Conservation (phyloP, 164 flowering plant genomes). For the Vitis riparia region DNA sequence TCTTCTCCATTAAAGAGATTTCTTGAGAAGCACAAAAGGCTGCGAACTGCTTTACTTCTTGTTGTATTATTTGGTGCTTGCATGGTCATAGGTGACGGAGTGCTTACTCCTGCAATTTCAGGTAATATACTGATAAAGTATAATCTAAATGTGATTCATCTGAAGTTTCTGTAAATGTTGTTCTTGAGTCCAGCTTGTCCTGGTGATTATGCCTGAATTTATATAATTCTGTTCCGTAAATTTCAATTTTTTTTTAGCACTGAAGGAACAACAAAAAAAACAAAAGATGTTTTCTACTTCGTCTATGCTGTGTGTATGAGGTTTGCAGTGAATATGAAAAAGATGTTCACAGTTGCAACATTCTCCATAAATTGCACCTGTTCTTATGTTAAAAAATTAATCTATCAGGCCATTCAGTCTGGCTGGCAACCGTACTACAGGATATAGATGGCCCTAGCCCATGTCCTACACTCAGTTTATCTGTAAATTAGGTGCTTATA, state of each 20-base stretch:
- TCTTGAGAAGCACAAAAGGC: conserved; percentile 68
- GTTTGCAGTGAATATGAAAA: background rate
- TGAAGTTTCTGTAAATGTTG: background rate
- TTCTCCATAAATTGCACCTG: too few relatives aligned
- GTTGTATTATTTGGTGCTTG: conserved; percentile 77
- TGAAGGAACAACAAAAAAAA: background rate
- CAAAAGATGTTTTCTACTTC: background rate
- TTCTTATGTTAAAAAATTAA: too few relatives aligned
- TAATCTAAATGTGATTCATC: background rate
- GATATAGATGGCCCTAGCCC: background rate
- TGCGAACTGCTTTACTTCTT: conserved; percentile 54
- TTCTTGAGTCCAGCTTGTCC: background rate
- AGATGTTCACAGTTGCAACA: background rate
- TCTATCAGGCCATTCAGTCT: too few relatives aligned
- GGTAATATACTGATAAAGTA: conserved; percentile 33
- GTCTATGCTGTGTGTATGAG: background rate
- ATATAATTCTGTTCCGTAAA: background rate
- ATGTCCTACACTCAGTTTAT: background rate
- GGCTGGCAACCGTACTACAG: background rate
- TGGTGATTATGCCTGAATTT: background rate
- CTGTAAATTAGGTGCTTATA: background rate
- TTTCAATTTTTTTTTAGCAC: background rate
- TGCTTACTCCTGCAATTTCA: conserved; percentile 87
- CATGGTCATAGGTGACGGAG: conserved; percentile 93
- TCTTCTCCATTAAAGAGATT: conserved; percentile 58